Evolutionary conservation across 129 eudicot species (phyloP).

Genomic region (Flaveria ramosissima): DNA sequence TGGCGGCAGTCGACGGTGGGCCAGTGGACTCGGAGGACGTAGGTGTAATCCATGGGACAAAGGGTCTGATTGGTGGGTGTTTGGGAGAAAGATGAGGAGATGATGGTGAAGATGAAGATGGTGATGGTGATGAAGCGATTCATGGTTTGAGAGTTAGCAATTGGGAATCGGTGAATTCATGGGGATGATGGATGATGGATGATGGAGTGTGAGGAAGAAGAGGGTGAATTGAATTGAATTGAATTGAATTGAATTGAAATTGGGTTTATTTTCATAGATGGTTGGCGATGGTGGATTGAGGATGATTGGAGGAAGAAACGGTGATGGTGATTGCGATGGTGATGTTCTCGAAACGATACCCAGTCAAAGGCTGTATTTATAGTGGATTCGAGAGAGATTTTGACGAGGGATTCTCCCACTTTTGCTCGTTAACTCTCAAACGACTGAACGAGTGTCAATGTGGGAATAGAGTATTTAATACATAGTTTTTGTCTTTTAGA

Average conservation of each 20-base stretch:
- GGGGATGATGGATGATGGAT: too few species aligned
- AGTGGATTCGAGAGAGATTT: background rate
- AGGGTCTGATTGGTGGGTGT: background rate
- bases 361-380: background rate
- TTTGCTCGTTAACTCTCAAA: background rate
- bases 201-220: too few species aligned
- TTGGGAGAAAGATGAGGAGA: background rate
- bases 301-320: conserved; percentile 2
- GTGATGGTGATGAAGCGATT: background rate
- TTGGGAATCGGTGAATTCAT: too few species aligned
- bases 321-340: background rate
- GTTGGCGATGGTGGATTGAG: background rate
- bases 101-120: background rate
- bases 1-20: conserved; percentile 43
- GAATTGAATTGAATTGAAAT: too few species aligned
- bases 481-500: too few species aligned
- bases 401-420: background rate
- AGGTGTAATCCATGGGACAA: conserved; percentile 61
- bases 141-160: conserved; percentile 2
- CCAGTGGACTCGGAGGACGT: conserved; percentile 57
- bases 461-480: too few species aligned
- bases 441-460: too few species aligned
- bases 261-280: background rate
- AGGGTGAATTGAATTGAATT: too few species aligned
- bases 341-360: too few species aligned